A percentile compares a stretch with the other conserved stretches of the same genome.
Conservation (phyloP, 257 asterid genomes). For the Scutellaria galericulata region DNA sequence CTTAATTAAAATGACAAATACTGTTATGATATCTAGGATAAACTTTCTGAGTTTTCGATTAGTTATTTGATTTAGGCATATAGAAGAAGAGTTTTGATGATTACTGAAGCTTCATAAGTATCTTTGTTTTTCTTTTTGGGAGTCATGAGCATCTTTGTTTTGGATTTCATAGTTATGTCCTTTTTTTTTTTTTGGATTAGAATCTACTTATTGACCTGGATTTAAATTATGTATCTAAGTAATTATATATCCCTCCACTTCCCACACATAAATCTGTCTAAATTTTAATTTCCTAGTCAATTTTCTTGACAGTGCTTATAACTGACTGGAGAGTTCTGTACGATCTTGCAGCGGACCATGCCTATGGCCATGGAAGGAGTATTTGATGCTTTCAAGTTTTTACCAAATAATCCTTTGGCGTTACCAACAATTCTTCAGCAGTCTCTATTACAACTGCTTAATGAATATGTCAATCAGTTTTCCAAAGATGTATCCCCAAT, state of each 20-base stretch:
- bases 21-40: slow-evolving; percentile 14
- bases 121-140: background rate
- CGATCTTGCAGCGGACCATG: slow-evolving; percentile 76
- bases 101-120: background rate
- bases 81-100: background rate
- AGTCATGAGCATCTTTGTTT: slow-evolving; percentile 9
- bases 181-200: slow-evolving; percentile 11
- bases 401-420: slow-evolving; percentile 64
- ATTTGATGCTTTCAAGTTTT: slow-evolving; percentile 71
- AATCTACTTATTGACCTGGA: slow-evolving; percentile 1
- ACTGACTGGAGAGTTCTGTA: slow-evolving; percentile 34
- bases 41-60: background rate
- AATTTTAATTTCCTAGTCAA: slow-evolving; percentile 26
- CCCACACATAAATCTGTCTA: background rate
- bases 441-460: slow-evolving; percentile 54
- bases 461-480: slow-evolving; percentile 61
- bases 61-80: background rate
- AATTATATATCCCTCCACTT: slow-evolving; percentile 14
- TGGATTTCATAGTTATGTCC: background rate
- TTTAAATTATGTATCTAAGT: background rate
- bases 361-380: slow-evolving; percentile 72
- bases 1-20: slow-evolving; percentile 20
- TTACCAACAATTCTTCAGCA: slow-evolving; percentile 71
- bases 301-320: slow-evolving; percentile 29
- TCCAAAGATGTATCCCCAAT: slow-evolving; percentile 43